Conservation (phyloP, 2,329 filamentous ascomycete species). For the Fonsecaea monophora region DNA sequence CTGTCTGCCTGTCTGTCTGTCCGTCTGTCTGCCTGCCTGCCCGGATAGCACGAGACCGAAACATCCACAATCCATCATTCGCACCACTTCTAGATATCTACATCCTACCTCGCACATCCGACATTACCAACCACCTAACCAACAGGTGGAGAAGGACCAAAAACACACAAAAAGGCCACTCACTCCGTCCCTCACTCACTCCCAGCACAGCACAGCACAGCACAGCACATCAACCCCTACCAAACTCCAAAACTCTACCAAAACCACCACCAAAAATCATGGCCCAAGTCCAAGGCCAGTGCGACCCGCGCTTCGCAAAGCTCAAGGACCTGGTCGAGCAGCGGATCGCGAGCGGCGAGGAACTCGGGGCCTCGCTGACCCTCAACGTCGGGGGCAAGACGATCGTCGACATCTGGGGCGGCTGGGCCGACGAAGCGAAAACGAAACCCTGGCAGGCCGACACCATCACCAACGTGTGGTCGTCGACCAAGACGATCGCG, state of each 20-base stretch:
- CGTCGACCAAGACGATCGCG: conserved; percentile 50
- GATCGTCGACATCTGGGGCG: conserved; percentile 57
- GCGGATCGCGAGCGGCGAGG: conserved; percentile 48
- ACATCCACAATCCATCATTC: too few species aligned
- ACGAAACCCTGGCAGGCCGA: conserved; percentile 38
- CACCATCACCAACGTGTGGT: conserved; percentile 47
- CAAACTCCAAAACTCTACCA: background rate
- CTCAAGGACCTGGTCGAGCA: conserved; percentile 47
- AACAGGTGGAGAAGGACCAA: too few species aligned
- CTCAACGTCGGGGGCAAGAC: conserved; percentile 52
- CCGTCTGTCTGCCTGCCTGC: too few species aligned
- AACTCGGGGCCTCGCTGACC: conserved; percentile 55
- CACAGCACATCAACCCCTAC: background rate
- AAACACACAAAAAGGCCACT: too few species aligned
- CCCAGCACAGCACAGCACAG: background rate
- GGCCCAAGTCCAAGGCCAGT: conserved; percentile 45
- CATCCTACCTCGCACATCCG: too few species aligned
- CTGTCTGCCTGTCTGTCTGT: too few species aligned
- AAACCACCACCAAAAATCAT: conserved; percentile 12
- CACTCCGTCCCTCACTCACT: too few species aligned
- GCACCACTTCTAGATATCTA: too few species aligned
- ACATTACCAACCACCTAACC: too few species aligned
- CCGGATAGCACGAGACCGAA: too few species aligned
- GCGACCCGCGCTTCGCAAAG: conserved; percentile 47
- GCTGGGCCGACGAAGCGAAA: conserved; percentile 44